Conservation (phyloP, 371 early-diverging fungal genomes). For the Mortierella sp. region DNA sequence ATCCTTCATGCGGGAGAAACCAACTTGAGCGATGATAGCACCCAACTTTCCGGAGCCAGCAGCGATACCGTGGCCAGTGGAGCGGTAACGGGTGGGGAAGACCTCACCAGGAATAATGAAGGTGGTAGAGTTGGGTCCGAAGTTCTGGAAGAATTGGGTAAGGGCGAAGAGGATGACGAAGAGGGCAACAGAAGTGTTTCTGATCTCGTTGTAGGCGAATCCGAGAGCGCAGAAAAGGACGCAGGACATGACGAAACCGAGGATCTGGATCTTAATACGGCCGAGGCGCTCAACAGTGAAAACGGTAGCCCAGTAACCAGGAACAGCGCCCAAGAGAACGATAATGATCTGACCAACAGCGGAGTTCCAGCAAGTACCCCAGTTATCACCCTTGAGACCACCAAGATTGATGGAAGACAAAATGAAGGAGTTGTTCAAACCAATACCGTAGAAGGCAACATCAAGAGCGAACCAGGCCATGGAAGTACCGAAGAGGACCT, state of each 20-base stretch:
- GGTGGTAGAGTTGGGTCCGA: conserved; percentile 91
- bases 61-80: conserved; percentile 91
- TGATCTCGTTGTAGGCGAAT: conserved; percentile 66
- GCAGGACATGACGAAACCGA: conserved; percentile 81
- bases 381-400: conserved; percentile 61
- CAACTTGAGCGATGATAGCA: conserved; percentile 84
- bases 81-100: conserved; percentile 89
- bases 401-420: conserved; percentile 67
- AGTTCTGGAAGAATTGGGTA: conserved; percentile 92
- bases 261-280: conserved; percentile 84
- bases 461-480: conserved; percentile 90
- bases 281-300: conserved; percentile 83
- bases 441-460: conserved; percentile 90
- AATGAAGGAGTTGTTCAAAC: conserved; percentile 83
- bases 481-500: conserved; percentile 83
- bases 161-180: conserved; percentile 82
- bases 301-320: conserved; percentile 91
- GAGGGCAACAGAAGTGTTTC: conserved; percentile 60
- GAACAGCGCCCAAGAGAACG: conserved; percentile 85
- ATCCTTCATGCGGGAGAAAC: conserved; percentile 80
- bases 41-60: conserved; percentile 91
- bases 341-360: conserved; percentile 88
- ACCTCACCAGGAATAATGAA: conserved; percentile 90
- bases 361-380: conserved; percentile 68
- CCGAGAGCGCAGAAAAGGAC: conserved; percentile 83